Percentiles rank a stretch among this genome's conserved stretches.
These are phyloP conservation scores for Ogataea saltuana DNA, from an alignment of 805 yeast species.

Conservation along the genomic window DNA sequence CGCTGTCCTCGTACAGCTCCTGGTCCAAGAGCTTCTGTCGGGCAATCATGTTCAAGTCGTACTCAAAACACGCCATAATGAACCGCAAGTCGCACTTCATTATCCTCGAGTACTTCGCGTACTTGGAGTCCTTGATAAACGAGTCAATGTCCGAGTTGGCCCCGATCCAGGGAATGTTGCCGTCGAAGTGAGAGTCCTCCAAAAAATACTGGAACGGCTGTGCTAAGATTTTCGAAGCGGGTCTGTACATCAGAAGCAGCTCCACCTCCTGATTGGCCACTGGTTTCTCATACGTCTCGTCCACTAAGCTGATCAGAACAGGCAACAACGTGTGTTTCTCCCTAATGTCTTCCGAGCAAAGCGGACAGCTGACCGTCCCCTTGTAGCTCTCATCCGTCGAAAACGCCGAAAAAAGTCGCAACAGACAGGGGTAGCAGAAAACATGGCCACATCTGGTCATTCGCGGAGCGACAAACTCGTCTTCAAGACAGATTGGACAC, in stretches of 20 bases:
- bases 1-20: conserved; percentile 60
- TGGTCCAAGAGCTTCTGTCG: conserved; percentile 57
- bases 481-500: conserved; percentile 91
- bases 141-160: conserved; percentile 27
- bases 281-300: conserved; percentile 60
- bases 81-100: conserved; percentile 64
- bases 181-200: conserved; percentile 27
- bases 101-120: conserved; percentile 60
- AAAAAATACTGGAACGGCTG: conserved; percentile 34
- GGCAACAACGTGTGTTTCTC: conserved; percentile 62
- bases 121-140: conserved; percentile 26
- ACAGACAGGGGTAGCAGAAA: conserved; percentile 79
- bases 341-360: conserved; percentile 63
- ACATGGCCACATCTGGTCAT: conserved; percentile 96
- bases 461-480: conserved; percentile 85
- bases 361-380: conserved; percentile 73
- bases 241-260: conserved; percentile 64
- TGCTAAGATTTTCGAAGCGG: conserved; percentile 33
- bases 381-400: conserved; percentile 41
- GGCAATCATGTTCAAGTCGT: conserved; percentile 57
- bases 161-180: conserved; percentile 59
- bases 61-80: conserved; percentile 52
- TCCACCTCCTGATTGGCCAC: conserved; percentile 53
- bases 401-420: conserved; percentile 62
- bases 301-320: conserved; percentile 52